phyloP scores from a whole-genome alignment of 2,329 filamentous ascomycete genomes.

The Byssoonygena ceratinophila region DNA sequence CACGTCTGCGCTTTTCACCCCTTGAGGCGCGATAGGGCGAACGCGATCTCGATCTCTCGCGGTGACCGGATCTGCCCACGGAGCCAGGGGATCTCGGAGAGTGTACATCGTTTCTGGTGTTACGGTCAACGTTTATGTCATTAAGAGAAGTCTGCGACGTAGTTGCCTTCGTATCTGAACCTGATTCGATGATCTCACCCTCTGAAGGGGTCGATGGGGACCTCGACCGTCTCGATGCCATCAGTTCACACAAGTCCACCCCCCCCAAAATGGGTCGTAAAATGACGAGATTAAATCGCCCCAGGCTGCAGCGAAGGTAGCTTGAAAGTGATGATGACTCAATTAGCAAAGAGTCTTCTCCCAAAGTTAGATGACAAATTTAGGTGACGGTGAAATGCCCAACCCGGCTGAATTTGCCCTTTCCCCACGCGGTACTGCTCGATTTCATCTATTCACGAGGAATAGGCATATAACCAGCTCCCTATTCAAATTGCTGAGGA shows the following conservation, averaged over 20 bases:
- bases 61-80: constrained; percentile 48
- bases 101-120: constrained; percentile 60
- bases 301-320: constrained; percentile 12
- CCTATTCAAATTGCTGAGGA: background rate
- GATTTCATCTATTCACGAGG: background rate
- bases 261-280: background rate
- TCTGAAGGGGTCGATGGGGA: constrained; percentile 62
- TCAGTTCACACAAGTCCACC: constrained; percentile 27
- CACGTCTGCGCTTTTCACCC: constrained; percentile 35
- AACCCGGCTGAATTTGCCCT: constrained; percentile 20
- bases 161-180: constrained; percentile 73
- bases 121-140: constrained; percentile 83
- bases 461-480: background rate
- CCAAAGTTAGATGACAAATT: constrained; percentile 11
- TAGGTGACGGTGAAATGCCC: constrained; percentile 18
- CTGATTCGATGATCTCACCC: constrained; percentile 73
- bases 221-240: constrained; percentile 41
- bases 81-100: constrained; percentile 43
- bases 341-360: constrained; percentile 28
- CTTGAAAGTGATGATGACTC: constrained; percentile 16
- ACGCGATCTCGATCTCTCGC: constrained; percentile 45
- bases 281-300: background rate
- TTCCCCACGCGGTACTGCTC: constrained; percentile 2
- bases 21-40: constrained; percentile 32
- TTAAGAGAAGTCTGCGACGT: constrained; percentile 61